These are phyloP conservation scores for Ophiocordyceps polyrhachis-furcata DNA, from an alignment of 2,329 filamentous ascomycete species.

Conservation along the genomic window DNA sequence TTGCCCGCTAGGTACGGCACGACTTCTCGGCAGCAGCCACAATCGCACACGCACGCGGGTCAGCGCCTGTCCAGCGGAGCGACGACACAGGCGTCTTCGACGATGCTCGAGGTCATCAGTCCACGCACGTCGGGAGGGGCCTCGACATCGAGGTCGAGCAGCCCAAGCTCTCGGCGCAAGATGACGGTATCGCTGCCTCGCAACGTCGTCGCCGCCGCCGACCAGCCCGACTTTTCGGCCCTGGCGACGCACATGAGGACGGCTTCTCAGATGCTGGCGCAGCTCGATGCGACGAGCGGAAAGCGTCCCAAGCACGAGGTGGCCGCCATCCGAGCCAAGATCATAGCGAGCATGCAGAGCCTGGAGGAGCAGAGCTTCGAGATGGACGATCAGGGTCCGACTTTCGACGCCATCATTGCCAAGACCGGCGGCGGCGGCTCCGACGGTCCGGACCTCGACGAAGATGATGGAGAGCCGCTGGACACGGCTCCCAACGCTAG, in stretches of 20 bases:
- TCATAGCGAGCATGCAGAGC: slow-evolving; percentile 80
- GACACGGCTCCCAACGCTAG: slow-evolving; percentile 42
- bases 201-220: slow-evolving; percentile 32
- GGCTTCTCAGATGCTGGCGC: slow-evolving; percentile 71
- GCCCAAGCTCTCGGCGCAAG: slow-evolving; percentile 40
- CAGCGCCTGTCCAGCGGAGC: slow-evolving; percentile 43
- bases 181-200: slow-evolving; percentile 39
- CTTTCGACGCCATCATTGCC: slow-evolving; percentile 68
- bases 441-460: slow-evolving; percentile 32
- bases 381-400: slow-evolving; percentile 52
- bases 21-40: slow-evolving; percentile 8
- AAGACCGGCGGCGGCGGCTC: slow-evolving; percentile 33
- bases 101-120: slow-evolving; percentile 40
- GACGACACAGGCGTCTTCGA: slow-evolving; percentile 33
- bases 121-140: slow-evolving; percentile 47
- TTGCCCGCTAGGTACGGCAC: slow-evolving; percentile 10
- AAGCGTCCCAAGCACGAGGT: slow-evolving; percentile 68
- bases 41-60: slow-evolving; percentile 12
- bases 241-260: slow-evolving; percentile 76
- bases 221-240: slow-evolving; percentile 66
- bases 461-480: slow-evolving; percentile 29
- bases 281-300: slow-evolving; percentile 61
- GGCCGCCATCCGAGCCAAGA: slow-evolving; percentile 66
- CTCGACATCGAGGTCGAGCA: slow-evolving; percentile 48
- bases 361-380: slow-evolving; percentile 75